phyloP scores from a whole-genome alignment of 495 filamentous ascomycete species.

The Tuber umbilicatum region DNA sequence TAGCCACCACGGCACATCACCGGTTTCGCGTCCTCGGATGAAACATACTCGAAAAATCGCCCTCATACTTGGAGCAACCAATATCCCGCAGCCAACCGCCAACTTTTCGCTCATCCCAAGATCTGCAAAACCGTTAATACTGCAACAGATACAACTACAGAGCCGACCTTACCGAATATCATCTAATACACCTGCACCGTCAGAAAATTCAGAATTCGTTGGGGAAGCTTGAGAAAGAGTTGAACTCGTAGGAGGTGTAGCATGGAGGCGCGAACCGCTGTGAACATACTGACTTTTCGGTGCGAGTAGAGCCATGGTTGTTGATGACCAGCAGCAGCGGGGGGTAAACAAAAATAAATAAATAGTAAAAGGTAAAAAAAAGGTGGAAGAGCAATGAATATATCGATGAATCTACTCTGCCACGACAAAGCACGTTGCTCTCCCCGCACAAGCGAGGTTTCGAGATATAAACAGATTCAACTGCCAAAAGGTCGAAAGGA shows the following conservation, averaged over 20 bases:
- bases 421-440: conserved; percentile 1
- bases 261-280: conserved; percentile 50
- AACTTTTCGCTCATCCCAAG: conserved; percentile 88
- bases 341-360: conserved; percentile 13
- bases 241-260: conserved; percentile 50
- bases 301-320: conserved; percentile 74
- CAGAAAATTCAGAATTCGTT: conserved; percentile 94
- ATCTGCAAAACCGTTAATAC: conserved; percentile 46
- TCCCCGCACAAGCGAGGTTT: conserved; percentile 1
- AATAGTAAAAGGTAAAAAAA: conserved; percentile 16
- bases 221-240: conserved; percentile 72
- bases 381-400: not conserved
- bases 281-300: conserved; percentile 67
- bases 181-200: conserved; percentile 55
- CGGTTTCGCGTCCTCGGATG: not conserved
- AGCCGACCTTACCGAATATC: conserved; percentile 55
- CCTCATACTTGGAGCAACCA: conserved; percentile 87
- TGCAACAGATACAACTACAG: conserved; percentile 51
- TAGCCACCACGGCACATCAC: not conserved
- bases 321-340: conserved; percentile 33
- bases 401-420: not conserved
- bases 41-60: conserved; percentile 66
- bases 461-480: conserved; percentile 4
- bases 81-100: conserved; percentile 83
- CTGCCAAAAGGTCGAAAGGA: conserved; percentile 9